Evolutionary conservation across 2,329 filamentous ascomycete genomes (phyloP).

Genomic region (Chaetomium globosum): DNA sequence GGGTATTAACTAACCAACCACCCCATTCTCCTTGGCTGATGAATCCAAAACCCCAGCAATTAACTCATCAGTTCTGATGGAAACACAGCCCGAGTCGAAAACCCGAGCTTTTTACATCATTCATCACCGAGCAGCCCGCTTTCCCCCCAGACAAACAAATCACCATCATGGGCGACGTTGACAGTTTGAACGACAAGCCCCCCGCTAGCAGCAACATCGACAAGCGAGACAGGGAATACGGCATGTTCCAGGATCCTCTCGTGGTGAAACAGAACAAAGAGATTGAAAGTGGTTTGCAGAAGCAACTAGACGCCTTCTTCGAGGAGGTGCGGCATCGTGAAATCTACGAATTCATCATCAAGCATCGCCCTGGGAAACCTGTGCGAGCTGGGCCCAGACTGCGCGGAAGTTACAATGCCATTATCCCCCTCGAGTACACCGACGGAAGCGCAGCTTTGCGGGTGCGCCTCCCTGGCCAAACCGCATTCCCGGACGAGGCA

Average conservation of each 20-base stretch:
- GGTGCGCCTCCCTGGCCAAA: background rate
- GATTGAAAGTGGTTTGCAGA: background rate
- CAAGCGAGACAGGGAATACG: slow-evolving; percentile 14
- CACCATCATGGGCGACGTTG: background rate
- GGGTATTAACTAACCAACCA: background rate
- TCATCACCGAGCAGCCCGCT: background rate
- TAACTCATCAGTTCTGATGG: background rate
- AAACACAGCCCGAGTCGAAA: background rate
- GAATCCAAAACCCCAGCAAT: background rate
- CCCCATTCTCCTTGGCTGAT: background rate
- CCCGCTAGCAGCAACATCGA: background rate
- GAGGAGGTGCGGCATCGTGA: background rate
- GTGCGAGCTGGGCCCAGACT: background rate
- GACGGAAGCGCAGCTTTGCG: slow-evolving; percentile 3
- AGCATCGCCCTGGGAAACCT: slow-evolving; percentile 7
- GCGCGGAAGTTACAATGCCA: slow-evolving; percentile 11
- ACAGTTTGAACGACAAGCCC: background rate
- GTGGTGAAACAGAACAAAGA: background rate
- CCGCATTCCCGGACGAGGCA: slow-evolving; percentile 8
- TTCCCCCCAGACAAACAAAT: background rate
- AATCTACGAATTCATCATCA: slow-evolving; percentile 3
- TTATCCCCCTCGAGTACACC: slow-evolving; percentile 6
- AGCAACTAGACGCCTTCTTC: background rate
- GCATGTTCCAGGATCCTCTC: slow-evolving; percentile 11
- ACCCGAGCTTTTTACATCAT: too few relatives aligned